These are phyloP conservation scores for Gynandropsis gynandra DNA, from an alignment of 345 rosid genomes.

Conservation along the genomic window DNA sequence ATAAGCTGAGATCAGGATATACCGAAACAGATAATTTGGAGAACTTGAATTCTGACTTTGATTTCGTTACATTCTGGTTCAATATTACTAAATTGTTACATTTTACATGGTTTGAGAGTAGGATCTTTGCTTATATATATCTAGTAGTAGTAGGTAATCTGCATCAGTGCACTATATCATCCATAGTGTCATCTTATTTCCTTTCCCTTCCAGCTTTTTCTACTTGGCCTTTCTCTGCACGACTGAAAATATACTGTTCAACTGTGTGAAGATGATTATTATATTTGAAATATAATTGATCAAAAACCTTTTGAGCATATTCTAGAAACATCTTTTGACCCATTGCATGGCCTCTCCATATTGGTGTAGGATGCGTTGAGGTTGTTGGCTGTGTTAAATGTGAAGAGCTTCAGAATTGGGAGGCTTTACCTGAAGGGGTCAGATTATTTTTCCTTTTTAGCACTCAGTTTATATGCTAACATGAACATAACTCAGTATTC, in stretches of 20 bases:
- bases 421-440: conserved; percentile 53
- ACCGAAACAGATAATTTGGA: too few relatives aligned
- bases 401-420: conserved; percentile 56
- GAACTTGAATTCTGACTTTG: too few relatives aligned
- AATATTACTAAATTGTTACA: too few relatives aligned
- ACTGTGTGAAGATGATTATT: neutral
- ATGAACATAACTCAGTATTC: neutral
- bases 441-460: conserved; percentile 1
- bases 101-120: neutral
- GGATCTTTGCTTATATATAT: neutral
- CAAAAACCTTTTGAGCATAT: too few relatives aligned
- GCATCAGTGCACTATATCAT: neutral
- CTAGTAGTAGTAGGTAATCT: neutral
- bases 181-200: too few relatives aligned
- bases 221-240: neutral
- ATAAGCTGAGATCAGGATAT: too few relatives aligned
- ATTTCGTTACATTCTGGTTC: too few relatives aligned
- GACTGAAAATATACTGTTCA: too few relatives aligned
- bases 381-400: conserved; percentile 53
- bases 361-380: conserved; percentile 44
- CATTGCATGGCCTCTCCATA: neutral
- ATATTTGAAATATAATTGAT: neutral
- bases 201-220: neutral
- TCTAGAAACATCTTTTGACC: too few relatives aligned
- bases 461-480: conserved; percentile 4